Percentiles rank a stretch among this genome's conserved stretches.
These are phyloP conservation scores for Monosporozyma aquatica DNA, from an alignment of 805 yeast genomes.

Conservation along the genomic window DNA sequence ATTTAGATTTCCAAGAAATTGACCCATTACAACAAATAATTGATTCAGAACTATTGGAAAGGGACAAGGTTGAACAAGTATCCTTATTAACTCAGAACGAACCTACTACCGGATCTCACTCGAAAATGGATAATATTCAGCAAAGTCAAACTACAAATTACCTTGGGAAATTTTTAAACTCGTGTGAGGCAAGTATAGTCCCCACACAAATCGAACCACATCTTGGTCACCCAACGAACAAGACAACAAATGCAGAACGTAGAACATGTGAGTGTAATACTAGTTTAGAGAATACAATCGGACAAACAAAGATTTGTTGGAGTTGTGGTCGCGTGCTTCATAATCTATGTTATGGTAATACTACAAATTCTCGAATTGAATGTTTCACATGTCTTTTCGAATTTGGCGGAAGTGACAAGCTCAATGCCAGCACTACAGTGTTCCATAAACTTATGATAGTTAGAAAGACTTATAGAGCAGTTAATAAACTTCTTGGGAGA, in stretches of 20 bases:
- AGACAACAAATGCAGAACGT: too few species aligned
- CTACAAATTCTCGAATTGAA: constrained; percentile 8
- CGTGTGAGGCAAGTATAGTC: constrained; percentile 17
- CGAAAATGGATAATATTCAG: background rate
- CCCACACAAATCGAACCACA: constrained; percentile 27
- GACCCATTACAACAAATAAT: constrained; percentile 26
- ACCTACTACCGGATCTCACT: background rate
- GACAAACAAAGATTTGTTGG: constrained; percentile 19
- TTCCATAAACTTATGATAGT: constrained; percentile 27
- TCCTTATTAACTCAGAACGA: background rate
- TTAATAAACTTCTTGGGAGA: constrained; percentile 14
- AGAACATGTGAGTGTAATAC: constrained; percentile 30
- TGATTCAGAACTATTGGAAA: background rate
- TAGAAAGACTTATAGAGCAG: constrained; percentile 30
- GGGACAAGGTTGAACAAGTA: background rate
- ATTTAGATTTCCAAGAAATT: constrained; percentile 7
- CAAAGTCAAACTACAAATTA: constrained; percentile 29
- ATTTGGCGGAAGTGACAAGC: constrained; percentile 9
- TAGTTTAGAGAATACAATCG: constrained; percentile 1
- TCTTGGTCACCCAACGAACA: too few species aligned
- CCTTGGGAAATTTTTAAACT: constrained; percentile 23
- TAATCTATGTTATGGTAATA: constrained; percentile 31
- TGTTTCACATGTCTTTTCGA: constrained; percentile 26
- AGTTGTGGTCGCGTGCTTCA: constrained; percentile 29
- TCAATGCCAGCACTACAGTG: background rate